Percentiles rank a stretch among this genome's conserved stretches.
These are phyloP conservation scores for Fusarium haematococcum DNA, from an alignment of 2,329 filamentous ascomycete genomes.

Conservation along the genomic window DNA sequence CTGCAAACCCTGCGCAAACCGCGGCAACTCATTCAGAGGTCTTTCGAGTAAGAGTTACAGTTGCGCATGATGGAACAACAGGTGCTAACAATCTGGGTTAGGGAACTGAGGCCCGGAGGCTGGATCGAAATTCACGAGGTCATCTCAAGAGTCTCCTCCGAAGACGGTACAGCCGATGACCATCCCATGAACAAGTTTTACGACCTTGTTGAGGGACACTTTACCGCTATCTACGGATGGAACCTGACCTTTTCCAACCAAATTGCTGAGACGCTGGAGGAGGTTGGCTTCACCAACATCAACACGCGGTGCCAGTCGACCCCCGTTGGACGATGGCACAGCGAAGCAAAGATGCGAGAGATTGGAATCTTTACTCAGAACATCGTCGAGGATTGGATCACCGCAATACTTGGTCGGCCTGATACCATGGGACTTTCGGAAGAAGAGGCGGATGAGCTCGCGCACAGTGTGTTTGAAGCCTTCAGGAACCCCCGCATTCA, in stretches of 20 bases:
- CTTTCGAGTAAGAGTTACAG: conserved; percentile 52
- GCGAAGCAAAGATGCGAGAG: conserved; percentile 49
- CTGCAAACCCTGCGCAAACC: conserved; percentile 64
- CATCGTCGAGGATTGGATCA: conserved; percentile 50
- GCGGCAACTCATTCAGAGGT: conserved; percentile 59
- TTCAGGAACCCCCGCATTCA: conserved; percentile 50
- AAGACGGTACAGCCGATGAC: conserved; percentile 47
- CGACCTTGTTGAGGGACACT: conserved; percentile 47
- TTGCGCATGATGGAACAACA: not conserved
- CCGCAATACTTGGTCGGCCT: conserved; percentile 50
- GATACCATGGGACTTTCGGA: conserved; percentile 48
- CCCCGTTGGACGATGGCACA: conserved; percentile 54
- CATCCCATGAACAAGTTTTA: conserved; percentile 52
- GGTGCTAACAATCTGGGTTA: conserved; percentile 32
- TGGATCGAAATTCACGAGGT: conserved; percentile 56
- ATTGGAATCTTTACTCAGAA: conserved; percentile 54
- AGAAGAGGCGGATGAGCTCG: conserved; percentile 50
- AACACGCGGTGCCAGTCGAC: conserved; percentile 45
- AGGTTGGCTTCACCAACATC: conserved; percentile 51
- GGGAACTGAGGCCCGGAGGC: conserved; percentile 52
- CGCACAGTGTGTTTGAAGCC: conserved; percentile 46
- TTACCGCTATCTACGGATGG: conserved; percentile 51
- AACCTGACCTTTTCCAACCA: conserved; percentile 45
- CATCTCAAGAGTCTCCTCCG: conserved; percentile 47
- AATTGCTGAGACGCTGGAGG: conserved; percentile 46